These are phyloP conservation scores for Chlorella sp. DNA, from an alignment of 139 green algal genomes.

Conservation along the genomic window DNA sequence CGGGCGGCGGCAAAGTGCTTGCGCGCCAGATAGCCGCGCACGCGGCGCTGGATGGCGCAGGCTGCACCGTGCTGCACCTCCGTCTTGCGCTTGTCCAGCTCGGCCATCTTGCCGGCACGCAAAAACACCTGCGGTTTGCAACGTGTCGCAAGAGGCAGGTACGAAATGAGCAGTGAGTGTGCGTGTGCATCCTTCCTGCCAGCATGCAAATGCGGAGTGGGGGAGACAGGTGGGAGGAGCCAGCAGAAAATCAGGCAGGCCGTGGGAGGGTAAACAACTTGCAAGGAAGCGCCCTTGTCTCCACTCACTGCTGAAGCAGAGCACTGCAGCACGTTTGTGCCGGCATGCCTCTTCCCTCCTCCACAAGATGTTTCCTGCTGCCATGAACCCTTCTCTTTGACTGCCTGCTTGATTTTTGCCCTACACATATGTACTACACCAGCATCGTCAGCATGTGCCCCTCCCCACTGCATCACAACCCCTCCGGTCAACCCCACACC, in stretches of 20 bases:
- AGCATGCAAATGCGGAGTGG: neutral
- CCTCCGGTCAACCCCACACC: neutral
- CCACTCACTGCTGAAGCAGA: neutral
- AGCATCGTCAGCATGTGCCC: neutral
- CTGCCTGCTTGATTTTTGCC: neutral
- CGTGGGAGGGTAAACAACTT: neutral
- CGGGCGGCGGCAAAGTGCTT: conserved; percentile 38
- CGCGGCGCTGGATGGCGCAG: conserved; percentile 76
- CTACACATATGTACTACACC: neutral
- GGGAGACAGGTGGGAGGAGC: neutral
- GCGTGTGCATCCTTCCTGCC: neutral
- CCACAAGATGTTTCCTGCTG: neutral
- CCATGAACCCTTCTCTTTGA: neutral
- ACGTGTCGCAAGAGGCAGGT: no score
- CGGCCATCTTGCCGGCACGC: conserved; percentile 90
- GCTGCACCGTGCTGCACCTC: conserved; percentile 87
- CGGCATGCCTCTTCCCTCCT: neutral
- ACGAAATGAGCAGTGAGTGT: neutral
- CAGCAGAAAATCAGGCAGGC: neutral
- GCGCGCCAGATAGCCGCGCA: conserved; percentile 68
- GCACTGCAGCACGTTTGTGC: neutral
- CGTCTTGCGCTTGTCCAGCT: conserved; percentile 91
- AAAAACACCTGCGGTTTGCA: conserved; percentile 72
- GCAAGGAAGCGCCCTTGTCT: neutral
- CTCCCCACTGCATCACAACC: neutral